These are phyloP conservation scores for Penicillium silybi DNA, from an alignment of 495 filamentous ascomycete genomes.

Conservation along the genomic window DNA sequence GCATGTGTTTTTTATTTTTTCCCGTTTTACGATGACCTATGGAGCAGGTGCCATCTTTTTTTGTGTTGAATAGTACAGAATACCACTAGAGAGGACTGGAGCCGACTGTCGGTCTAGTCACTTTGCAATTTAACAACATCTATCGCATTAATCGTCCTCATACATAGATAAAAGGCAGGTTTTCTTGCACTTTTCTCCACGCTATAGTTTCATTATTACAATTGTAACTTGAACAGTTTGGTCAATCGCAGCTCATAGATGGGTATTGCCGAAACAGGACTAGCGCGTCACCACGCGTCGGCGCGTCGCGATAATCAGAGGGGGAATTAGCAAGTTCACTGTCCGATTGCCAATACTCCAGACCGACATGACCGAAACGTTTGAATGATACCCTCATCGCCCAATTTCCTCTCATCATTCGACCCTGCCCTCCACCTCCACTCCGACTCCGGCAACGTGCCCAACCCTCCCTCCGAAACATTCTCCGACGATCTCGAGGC, in stretches of 20 bases:
- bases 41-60: constrained; percentile 15
- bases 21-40: constrained; percentile 26
- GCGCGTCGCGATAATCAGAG: constrained; percentile 24
- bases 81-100: constrained; percentile 27
- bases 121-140: constrained; percentile 8
- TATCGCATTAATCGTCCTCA: background rate
- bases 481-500: constrained; percentile 62
- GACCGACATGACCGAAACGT: constrained; percentile 11
- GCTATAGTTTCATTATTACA: background rate
- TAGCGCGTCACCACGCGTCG: constrained; percentile 35
- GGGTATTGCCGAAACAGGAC: constrained; percentile 20
- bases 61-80: constrained; percentile 27
- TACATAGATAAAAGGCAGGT: background rate
- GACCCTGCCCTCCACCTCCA: constrained; percentile 52
- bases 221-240: background rate
- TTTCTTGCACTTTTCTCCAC: background rate
- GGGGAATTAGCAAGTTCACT: constrained; percentile 2
- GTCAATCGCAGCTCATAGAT: background rate
- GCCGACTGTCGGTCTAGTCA: constrained; percentile 4
- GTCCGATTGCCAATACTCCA: background rate
- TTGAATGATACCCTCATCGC: constrained; percentile 38
- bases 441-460: constrained; percentile 29
- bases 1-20: constrained; percentile 23
- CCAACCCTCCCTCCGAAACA: constrained; percentile 32
- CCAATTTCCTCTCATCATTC: constrained; percentile 43